Conservation (phyloP, 106 monocot species). For the Cymbidium sinense region DNA sequence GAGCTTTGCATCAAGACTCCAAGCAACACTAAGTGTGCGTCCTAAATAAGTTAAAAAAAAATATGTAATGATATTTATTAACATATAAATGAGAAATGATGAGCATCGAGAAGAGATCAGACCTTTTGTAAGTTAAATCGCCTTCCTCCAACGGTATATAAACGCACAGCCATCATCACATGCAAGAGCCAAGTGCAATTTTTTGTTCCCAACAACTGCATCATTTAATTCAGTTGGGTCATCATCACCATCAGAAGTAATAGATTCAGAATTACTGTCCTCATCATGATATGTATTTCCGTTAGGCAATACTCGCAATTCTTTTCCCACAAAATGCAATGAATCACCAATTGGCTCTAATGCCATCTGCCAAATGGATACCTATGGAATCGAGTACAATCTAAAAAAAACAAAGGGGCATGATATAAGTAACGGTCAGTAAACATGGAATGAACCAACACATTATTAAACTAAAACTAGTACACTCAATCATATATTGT, state of each 20-base stretch:
- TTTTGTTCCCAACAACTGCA: constrained; percentile 14
- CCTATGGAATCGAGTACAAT: constrained; percentile 68
- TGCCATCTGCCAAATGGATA: constrained; percentile 96
- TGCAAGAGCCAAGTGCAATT: constrained; percentile 64
- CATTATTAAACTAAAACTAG: background rate
- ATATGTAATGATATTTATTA: background rate
- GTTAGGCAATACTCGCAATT: constrained; percentile 16
- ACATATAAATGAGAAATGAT: background rate
- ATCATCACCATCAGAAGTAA: constrained; percentile 30
- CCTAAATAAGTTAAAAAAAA: constrained; percentile 42
- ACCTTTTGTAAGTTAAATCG: constrained; percentile 53
- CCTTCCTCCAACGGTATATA: constrained; percentile 57
- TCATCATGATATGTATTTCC: constrained; percentile 32
- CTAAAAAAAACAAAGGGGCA: constrained; percentile 27
- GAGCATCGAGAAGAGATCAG: constrained; percentile 18
- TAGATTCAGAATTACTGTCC: constrained; percentile 50
- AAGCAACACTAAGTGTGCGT: constrained; percentile 70
- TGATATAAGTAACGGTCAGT: background rate
- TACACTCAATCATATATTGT: background rate
- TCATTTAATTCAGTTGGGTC: constrained; percentile 32
- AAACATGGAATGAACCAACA: background rate
- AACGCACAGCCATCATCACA: constrained; percentile 94
- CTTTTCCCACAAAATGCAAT: constrained; percentile 12
- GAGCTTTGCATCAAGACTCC: constrained; percentile 75
- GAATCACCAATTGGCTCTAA: constrained; percentile 50